phyloP scores from a whole-genome alignment of 2,329 filamentous ascomycete species.

The Pseudogymnoascus destructans region DNA sequence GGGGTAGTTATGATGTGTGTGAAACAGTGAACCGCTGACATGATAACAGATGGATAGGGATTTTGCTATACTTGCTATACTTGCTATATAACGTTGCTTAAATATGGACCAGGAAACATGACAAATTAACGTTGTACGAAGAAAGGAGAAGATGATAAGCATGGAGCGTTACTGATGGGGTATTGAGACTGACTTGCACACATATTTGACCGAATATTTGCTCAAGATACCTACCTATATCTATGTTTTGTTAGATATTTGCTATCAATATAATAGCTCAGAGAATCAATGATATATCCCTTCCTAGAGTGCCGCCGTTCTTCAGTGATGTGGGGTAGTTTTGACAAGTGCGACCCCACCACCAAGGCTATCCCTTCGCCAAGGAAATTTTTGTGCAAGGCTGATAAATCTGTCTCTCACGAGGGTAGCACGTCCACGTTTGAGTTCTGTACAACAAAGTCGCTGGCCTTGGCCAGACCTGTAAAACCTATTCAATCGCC shows the following conservation, averaged over 20 bases:
- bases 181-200: not conserved
- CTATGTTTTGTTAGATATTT: not conserved
- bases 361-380: not conserved
- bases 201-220: not conserved
- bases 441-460: not conserved
- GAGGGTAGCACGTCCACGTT: not conserved
- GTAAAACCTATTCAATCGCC: not conserved
- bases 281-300: not conserved
- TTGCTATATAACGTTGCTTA: not conserved
- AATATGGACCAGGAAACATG: not conserved
- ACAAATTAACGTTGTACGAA: not conserved
- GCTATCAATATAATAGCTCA: not conserved
- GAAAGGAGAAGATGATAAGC: not conserved
- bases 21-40: not conserved
- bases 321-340: slow-evolving; percentile 3
- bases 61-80: slow-evolving; percentile 6
- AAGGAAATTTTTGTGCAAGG: slow-evolving; percentile 5
- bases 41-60: not conserved
- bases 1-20: slow-evolving; percentile 22
- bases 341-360: not conserved
- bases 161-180: not conserved
- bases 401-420: slow-evolving; percentile 5
- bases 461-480: not conserved
- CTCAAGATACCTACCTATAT: not conserved
- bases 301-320: not conserved